Evolutionary conservation across 371 early-diverging fungal species (phyloP).

Genomic region (Actinomucor elegans): DNA sequence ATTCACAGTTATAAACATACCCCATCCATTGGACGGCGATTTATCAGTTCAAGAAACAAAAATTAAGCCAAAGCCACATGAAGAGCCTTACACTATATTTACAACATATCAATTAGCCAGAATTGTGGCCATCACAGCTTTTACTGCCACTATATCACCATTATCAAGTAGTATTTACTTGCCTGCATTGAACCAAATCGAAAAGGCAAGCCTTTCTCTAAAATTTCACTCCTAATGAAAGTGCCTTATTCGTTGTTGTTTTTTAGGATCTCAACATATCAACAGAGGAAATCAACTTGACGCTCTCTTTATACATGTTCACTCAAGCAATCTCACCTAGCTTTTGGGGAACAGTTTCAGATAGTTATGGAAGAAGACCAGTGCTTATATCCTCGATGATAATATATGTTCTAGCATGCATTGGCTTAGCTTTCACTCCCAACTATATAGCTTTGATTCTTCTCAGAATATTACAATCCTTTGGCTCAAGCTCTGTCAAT

Average conservation of each 20-base stretch:
- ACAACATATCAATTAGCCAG: background rate
- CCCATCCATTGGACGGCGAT: too few relatives aligned
- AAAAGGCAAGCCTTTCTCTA: conserved; percentile 3
- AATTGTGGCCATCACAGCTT: conserved; percentile 5
- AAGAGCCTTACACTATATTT: conserved; percentile 16
- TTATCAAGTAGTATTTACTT: conserved; percentile 21
- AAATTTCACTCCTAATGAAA: background rate
- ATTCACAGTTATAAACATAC: too few relatives aligned
- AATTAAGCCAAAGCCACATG: too few relatives aligned
- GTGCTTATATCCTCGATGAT: conserved; percentile 60
- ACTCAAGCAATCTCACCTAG: conserved; percentile 36
- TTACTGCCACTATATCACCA: conserved; percentile 18
- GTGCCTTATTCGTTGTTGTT: too few relatives aligned
- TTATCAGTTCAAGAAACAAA: too few relatives aligned
- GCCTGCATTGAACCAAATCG: conserved; percentile 19
- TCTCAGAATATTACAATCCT: conserved; percentile 61
- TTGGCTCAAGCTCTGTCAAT: conserved; percentile 62
- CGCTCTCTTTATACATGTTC: conserved; percentile 34
- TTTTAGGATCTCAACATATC: conserved; percentile 28
- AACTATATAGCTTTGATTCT: conserved; percentile 51
- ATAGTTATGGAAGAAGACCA: conserved; percentile 61
- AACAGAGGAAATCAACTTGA: conserved; percentile 25
- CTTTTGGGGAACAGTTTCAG: conserved; percentile 68
- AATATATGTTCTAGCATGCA: conserved; percentile 55
- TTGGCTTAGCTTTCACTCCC: conserved; percentile 57